These are phyloP conservation scores for Pleurozium schreberi DNA, from an alignment of 225 moss, liverwort and hornwort genomes.

Conservation along the genomic window DNA sequence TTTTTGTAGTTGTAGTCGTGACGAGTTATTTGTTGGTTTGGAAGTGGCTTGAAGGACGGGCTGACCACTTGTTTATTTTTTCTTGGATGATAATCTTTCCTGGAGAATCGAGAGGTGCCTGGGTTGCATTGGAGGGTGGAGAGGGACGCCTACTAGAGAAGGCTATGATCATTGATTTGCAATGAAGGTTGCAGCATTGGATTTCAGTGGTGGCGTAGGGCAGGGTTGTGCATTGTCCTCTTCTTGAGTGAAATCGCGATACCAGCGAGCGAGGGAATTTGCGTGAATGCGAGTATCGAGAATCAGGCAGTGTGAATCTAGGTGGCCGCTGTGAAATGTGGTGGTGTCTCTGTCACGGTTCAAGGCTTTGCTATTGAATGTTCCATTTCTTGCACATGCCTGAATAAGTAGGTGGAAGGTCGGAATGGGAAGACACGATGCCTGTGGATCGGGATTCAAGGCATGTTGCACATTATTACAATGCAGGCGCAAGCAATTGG, in stretches of 20 bases:
- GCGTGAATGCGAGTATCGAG: background rate
- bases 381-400: background rate
- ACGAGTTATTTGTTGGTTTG: background rate
- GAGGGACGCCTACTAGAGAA: background rate
- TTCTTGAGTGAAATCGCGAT: background rate
- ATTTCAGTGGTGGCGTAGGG: background rate
- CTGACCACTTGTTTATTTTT: background rate
- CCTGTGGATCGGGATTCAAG: background rate
- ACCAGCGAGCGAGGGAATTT: background rate
- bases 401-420: background rate
- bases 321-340: background rate
- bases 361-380: background rate
- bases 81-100: background rate
- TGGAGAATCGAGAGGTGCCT: background rate
- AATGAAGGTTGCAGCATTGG: constrained; percentile 4
- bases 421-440: background rate
- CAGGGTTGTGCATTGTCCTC: background rate
- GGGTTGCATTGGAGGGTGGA: background rate
- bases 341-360: background rate
- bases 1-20: background rate
- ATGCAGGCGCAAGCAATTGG: constrained; percentile 4
- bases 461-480: background rate
- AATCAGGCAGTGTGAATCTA: background rate
- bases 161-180: background rate
- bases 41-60: background rate